These are phyloP conservation scores for Podaxis rugospora DNA, from an alignment of 768 basidiomycete species.

Conservation along the genomic window DNA sequence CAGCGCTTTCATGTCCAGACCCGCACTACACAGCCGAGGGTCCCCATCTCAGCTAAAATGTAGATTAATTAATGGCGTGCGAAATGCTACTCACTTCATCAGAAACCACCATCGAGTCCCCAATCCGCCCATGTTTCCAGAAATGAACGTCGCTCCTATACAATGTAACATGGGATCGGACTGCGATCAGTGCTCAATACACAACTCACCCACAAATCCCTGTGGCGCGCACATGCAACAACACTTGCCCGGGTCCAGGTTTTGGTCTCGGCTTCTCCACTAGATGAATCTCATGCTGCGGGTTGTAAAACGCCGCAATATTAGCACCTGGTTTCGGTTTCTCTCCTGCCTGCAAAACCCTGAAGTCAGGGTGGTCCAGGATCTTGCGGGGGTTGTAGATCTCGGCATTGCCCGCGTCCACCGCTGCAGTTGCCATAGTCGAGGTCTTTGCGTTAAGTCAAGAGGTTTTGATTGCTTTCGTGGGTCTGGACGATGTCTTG, in stretches of 20 bases:
- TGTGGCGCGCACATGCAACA: slow-evolving; percentile 62
- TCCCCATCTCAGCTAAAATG: not conserved
- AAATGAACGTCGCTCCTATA: slow-evolving; percentile 68
- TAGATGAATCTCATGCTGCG: slow-evolving; percentile 57
- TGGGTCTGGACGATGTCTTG: not conserved
- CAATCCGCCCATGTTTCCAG: slow-evolving; percentile 67
- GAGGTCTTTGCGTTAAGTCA: slow-evolving; percentile 5
- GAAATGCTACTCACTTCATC: slow-evolving; percentile 43
- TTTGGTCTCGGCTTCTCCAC: slow-evolving; percentile 60
- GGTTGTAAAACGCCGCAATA: slow-evolving; percentile 64
- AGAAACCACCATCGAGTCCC: slow-evolving; percentile 66
- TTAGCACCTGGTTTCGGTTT: slow-evolving; percentile 44
- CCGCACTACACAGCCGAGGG: slow-evolving; percentile 41
- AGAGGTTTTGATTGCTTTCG: not conserved
- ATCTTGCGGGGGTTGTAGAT: slow-evolving; percentile 54
- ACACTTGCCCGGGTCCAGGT: slow-evolving; percentile 61
- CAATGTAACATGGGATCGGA: not conserved
- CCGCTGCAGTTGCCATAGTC: slow-evolving; percentile 23
- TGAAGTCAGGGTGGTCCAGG: slow-evolving; percentile 52
- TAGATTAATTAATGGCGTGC: not conserved
- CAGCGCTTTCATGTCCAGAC: slow-evolving; percentile 68
- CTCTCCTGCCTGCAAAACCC: slow-evolving; percentile 45
- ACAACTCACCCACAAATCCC: slow-evolving; percentile 67
- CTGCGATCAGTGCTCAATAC: slow-evolving; percentile 17
- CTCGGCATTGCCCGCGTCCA: slow-evolving; percentile 34